Evolutionary conservation across 1,139 yeast genomes (phyloP).

Genomic region (Blastobotrys malaysiensis): DNA sequence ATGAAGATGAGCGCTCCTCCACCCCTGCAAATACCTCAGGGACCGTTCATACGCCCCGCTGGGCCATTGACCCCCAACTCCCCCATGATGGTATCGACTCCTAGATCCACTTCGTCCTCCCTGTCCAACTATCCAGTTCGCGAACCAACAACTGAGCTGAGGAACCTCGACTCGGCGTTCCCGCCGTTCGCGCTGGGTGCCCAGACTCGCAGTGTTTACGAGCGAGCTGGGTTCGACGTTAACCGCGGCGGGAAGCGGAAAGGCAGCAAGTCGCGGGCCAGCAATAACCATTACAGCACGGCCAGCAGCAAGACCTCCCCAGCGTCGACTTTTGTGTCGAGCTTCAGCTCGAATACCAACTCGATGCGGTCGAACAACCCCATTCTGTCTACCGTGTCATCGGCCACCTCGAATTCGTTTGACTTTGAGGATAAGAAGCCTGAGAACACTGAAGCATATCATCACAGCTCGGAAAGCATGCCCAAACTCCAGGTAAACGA

Average conservation of each 20-base stretch:
- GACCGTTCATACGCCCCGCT: neutral
- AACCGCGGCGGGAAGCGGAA: constrained; percentile 17
- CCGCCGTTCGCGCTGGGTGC: constrained; percentile 35
- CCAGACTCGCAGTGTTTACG: constrained; percentile 33
- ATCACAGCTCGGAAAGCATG: neutral
- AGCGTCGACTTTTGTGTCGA: constrained; percentile 2
- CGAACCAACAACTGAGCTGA: constrained; percentile 3
- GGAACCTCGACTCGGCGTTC: constrained; percentile 34
- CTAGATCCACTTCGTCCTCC: neutral
- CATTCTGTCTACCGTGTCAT: neutral
- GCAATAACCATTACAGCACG: constrained; percentile 2
- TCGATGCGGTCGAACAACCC: neutral
- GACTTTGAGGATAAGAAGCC: neutral
- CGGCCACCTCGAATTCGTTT: neutral
- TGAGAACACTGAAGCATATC: neutral
- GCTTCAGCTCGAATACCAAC: neutral
- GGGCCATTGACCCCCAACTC: neutral
- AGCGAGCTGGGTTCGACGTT: constrained; percentile 39
- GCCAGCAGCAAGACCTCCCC: constrained; percentile 6
- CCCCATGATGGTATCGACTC: neutral
- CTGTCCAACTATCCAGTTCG: neutral
- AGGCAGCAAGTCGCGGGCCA: neutral
- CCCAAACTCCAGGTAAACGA: neutral
- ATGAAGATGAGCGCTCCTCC: constrained; percentile 1
- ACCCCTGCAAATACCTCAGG: neutral